phyloP scores from a whole-genome alignment of 164 flowering plant genomes.

The Cinnamomum chago region DNA sequence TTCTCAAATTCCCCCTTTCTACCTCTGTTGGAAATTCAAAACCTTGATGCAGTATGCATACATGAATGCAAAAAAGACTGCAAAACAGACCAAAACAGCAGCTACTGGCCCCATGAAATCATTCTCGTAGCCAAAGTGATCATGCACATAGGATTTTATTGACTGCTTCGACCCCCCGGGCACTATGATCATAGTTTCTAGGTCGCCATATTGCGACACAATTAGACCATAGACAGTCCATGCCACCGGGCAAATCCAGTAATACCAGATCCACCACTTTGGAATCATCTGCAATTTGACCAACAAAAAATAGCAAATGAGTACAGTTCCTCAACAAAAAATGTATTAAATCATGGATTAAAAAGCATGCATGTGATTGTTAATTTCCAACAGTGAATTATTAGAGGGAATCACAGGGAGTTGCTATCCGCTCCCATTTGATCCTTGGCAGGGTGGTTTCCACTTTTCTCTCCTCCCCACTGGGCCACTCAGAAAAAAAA shows the following conservation, averaged over 20 bases:
- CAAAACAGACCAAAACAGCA: slow-evolving; percentile 62
- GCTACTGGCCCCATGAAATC: slow-evolving; percentile 79
- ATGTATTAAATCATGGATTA: no score
- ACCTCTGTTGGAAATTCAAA: slow-evolving; percentile 81
- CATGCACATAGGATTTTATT: slow-evolving; percentile 38
- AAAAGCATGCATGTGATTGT: no score
- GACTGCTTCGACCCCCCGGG: slow-evolving; percentile 29
- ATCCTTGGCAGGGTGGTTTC: no score
- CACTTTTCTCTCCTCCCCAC: no score
- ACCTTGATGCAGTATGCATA: slow-evolving; percentile 61
- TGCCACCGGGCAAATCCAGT: slow-evolving; percentile 90
- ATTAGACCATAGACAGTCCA: slow-evolving; percentile 88
- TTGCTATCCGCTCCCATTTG: no score
- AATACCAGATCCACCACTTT: slow-evolving; percentile 95
- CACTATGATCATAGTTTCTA: slow-evolving; percentile 29
- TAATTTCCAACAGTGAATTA: no score
- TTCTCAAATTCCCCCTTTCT: neutral
- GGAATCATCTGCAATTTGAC: slow-evolving; percentile 59
- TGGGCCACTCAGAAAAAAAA: no score
- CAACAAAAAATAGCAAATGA: neutral
- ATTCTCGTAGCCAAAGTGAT: slow-evolving; percentile 54
- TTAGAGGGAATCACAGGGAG: no score
- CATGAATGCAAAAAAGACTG: slow-evolving; percentile 69
- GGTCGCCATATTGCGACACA: slow-evolving; percentile 71
- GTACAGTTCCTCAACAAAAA: no score